Conservation (phyloP, 225 moss, liverwort and hornwort genomes). For the Straminergon stramineum region DNA sequence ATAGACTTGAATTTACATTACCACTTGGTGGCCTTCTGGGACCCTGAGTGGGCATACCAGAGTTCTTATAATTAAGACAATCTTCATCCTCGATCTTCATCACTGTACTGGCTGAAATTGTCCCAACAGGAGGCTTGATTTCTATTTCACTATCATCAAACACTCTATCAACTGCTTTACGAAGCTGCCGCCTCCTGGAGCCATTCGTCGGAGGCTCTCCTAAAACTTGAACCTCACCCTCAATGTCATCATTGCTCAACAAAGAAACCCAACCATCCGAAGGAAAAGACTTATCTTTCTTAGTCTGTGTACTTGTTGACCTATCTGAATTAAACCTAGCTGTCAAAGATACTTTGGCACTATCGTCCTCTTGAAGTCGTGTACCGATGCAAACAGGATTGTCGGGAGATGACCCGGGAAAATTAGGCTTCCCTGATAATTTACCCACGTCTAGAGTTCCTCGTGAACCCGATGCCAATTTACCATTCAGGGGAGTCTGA, state of each 20-base stretch:
- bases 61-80: neutral
- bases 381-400: slow-evolving; percentile 12
- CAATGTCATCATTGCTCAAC: slow-evolving; percentile 1
- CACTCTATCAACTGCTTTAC: slow-evolving; percentile 30
- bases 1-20: neutral
- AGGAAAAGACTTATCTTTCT: neutral
- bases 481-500: neutral
- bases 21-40: neutral
- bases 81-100: neutral
- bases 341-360: slow-evolving; percentile 3
- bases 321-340: slow-evolving; percentile 12
- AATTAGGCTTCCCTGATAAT: neutral
- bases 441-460: neutral
- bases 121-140: neutral
- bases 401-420: slow-evolving; percentile 16
- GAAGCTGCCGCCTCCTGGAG: slow-evolving; percentile 15
- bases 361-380: slow-evolving; percentile 7
- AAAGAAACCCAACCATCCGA: neutral
- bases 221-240: slow-evolving; percentile 1
- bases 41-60: neutral
- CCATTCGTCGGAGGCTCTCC: slow-evolving; percentile 1
- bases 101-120: neutral
- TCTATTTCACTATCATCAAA: neutral
- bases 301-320: neutral
- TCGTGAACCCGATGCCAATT: neutral